Evolutionary conservation across 108 stramenopile species (phyloP).

Genomic region (Skeletonema marinoi): DNA sequence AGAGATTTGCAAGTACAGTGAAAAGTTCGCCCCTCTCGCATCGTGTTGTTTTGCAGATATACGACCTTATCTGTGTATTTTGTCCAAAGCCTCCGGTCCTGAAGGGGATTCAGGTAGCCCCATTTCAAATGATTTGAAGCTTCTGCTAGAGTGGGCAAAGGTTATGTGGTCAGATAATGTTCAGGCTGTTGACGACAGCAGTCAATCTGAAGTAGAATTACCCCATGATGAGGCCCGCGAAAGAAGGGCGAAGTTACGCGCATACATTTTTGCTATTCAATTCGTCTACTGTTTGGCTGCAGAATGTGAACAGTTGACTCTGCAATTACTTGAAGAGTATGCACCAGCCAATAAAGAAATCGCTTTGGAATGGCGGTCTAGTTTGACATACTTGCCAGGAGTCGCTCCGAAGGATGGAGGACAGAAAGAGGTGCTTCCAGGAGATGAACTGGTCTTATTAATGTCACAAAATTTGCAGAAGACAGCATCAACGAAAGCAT

Average conservation of each 20-base stretch:
- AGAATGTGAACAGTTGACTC: not conserved
- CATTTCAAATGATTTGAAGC: slow-evolving; percentile 20
- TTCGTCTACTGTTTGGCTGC: slow-evolving; percentile 52
- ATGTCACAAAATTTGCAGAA: slow-evolving; percentile 38
- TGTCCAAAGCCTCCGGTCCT: slow-evolving; percentile 2
- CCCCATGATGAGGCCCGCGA: slow-evolving; percentile 31
- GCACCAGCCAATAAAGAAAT: slow-evolving; percentile 28
- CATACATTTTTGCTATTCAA: slow-evolving; percentile 68
- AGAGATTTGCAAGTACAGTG: slow-evolving; percentile 48
- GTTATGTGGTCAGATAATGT: slow-evolving; percentile 30
- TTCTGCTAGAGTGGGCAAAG: slow-evolving; percentile 47
- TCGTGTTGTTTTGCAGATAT: slow-evolving; percentile 77
- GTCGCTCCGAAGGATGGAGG: slow-evolving; percentile 46
- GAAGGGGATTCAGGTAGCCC: not conserved
- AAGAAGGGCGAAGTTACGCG: slow-evolving; percentile 51
- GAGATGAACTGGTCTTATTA: slow-evolving; percentile 74
- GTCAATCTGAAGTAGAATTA: slow-evolving; percentile 4
- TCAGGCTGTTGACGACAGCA: slow-evolving; percentile 8
- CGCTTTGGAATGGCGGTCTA: slow-evolving; percentile 34
- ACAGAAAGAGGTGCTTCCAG: slow-evolving; percentile 76
- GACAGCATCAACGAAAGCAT: slow-evolving; percentile 1
- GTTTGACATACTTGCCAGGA: slow-evolving; percentile 29
- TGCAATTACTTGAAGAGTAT: slow-evolving; percentile 17
- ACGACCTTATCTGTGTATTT: slow-evolving; percentile 43
- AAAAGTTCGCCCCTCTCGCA: slow-evolving; percentile 54